Conservation (phyloP, 2,329 filamentous ascomycete species). For the Colletotrichum cuscutae region DNA sequence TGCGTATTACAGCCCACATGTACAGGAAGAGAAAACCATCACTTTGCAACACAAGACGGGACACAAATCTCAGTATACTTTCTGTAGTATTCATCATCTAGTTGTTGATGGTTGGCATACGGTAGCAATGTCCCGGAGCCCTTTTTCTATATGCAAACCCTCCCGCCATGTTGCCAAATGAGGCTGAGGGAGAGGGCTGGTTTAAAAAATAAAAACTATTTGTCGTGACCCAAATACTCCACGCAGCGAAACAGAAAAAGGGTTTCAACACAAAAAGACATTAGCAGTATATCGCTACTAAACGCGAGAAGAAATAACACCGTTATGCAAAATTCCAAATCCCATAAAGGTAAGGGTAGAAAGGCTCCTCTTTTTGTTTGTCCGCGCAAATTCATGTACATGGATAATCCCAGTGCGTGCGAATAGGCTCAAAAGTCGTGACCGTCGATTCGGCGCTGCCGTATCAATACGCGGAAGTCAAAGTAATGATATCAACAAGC, state of each 20-base stretch:
- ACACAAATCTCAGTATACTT: not conserved
- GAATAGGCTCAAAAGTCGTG: conserved; percentile 29
- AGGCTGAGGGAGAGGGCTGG: not conserved
- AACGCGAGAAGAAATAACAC: conserved; percentile 33
- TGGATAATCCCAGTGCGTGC: conserved; percentile 23
- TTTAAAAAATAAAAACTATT: conserved; percentile 21
- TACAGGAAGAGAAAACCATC: not conserved
- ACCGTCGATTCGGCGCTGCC: conserved; percentile 34
- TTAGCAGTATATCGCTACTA: conserved; percentile 35
- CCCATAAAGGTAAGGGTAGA: not conserved
- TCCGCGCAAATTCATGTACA: conserved; percentile 29
- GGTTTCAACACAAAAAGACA: conserved; percentile 32
- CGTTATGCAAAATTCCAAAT: conserved; percentile 15
- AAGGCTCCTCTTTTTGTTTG: not conserved
- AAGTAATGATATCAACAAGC: conserved; percentile 34
- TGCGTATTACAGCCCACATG: not conserved
- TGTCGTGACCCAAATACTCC: conserved; percentile 35
- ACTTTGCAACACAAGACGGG: not conserved
- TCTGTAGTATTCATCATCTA: conserved; percentile 34
- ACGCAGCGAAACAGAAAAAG: conserved; percentile 31
- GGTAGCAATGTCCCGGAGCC: conserved; percentile 2
- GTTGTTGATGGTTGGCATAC: conserved; percentile 13
- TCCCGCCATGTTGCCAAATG: too few species aligned
- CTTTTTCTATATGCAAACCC: conserved; percentile 32
- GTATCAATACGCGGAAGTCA: conserved; percentile 29